Evolutionary conservation across 306 rosid genomes (phyloP).

Genomic region (Nissolia schottii): DNA sequence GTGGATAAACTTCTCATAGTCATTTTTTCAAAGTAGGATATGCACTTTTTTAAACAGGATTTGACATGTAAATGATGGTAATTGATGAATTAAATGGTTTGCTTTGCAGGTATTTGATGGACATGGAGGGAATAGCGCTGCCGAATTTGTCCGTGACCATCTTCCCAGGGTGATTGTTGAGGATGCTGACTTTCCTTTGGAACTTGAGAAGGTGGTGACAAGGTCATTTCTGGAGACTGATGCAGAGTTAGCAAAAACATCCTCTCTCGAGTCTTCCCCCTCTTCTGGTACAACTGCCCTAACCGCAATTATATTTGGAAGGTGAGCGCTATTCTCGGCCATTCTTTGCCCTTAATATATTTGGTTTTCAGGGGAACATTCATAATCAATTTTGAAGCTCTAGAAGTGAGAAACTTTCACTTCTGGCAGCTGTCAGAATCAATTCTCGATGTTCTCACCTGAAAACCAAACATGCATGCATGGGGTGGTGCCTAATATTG

Average conservation of each 20-base stretch:
- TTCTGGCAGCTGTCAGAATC: too few relatives aligned
- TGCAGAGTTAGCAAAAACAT: slow-evolving; percentile 69
- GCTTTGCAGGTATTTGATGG: slow-evolving; percentile 82
- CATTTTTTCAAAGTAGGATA: background rate
- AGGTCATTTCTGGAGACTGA: slow-evolving; percentile 81
- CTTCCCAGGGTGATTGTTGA: slow-evolving; percentile 83
- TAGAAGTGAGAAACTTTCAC: too few relatives aligned
- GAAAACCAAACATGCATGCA: too few relatives aligned
- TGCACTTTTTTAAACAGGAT: background rate
- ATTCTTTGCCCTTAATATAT: background rate
- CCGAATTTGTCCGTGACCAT: slow-evolving; percentile 80
- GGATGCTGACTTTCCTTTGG: slow-evolving; percentile 79
- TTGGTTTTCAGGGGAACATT: too few relatives aligned
- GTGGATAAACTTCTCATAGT: background rate
- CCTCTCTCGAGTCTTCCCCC: slow-evolving; percentile 52
- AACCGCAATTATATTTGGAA: slow-evolving; percentile 88
- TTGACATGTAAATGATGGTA: slow-evolving; percentile 15
- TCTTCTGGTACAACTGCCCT: slow-evolving; percentile 97
- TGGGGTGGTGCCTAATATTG: background rate
- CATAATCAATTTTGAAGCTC: too few relatives aligned
- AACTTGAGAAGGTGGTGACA: slow-evolving; percentile 86
- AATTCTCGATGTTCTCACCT: too few relatives aligned
- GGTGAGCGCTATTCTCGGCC: slow-evolving; percentile 37
- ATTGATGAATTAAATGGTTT: too few relatives aligned
- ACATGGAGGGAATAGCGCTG: slow-evolving; percentile 90